Conservation (phyloP, 176 grass and related monocot species). For the Stipa capillata region DNA sequence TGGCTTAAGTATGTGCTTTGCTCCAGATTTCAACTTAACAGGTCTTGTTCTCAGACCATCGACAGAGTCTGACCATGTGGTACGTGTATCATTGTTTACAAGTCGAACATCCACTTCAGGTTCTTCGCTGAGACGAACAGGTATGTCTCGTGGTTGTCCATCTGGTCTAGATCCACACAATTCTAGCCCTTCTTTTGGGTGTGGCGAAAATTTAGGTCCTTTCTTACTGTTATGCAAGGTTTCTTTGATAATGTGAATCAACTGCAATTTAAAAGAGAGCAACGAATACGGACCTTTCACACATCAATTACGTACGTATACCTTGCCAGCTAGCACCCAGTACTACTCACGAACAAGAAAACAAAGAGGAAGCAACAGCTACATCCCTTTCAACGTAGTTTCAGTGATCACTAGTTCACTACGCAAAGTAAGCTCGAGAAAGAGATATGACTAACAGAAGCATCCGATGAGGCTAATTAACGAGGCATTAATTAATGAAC, state of each 20-base stretch:
- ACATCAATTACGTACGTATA: background rate
- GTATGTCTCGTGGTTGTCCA: conserved; percentile 1
- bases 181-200: background rate
- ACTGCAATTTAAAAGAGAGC: background rate
- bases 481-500: background rate
- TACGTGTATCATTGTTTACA: background rate
- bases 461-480: background rate
- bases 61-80: background rate
- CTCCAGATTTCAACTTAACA: conserved; percentile 46
- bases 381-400: background rate
- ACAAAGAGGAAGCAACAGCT: background rate
- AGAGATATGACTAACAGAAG: background rate
- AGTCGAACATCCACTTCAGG: conserved; percentile 7
- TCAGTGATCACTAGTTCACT: background rate
- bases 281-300: background rate
- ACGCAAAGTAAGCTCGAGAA: background rate
- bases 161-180: conserved; percentile 1
- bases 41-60: conserved; percentile 18
- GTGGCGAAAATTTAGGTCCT: background rate
- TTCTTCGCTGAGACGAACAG: background rate
- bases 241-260: conserved; percentile 31
- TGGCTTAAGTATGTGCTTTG: conserved; percentile 40
- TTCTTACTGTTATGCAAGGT: conserved; percentile 9
- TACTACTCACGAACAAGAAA: background rate
- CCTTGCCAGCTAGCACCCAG: background rate